phyloP scores from a whole-genome alignment of 495 filamentous ascomycete genomes.

The Annulohypoxylon maeteangense region DNA sequence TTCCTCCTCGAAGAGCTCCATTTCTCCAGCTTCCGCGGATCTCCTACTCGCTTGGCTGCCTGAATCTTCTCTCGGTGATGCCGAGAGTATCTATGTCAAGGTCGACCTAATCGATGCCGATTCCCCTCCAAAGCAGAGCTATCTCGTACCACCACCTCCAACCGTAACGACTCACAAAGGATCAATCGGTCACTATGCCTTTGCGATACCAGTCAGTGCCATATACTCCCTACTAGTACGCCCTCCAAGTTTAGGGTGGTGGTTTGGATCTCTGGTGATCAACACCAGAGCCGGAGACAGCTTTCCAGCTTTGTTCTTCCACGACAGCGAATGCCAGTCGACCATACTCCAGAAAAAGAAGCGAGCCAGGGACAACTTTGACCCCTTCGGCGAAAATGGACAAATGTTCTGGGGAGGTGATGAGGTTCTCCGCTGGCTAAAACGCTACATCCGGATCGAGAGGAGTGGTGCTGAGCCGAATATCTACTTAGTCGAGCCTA shows the following conservation, averaged over 20 bases:
- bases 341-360: slow-evolving; percentile 95
- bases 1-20: slow-evolving; percentile 59
- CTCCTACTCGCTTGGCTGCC: slow-evolving; percentile 93
- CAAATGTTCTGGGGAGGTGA: slow-evolving; percentile 97
- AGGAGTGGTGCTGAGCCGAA: slow-evolving; percentile 84
- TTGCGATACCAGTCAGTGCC: slow-evolving; percentile 88
- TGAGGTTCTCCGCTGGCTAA: slow-evolving; percentile 92
- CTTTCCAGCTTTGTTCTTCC: slow-evolving; percentile 96
- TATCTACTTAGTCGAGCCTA: slow-evolving; percentile 91
- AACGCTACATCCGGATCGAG: slow-evolving; percentile 82
- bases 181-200: slow-evolving; percentile 87
- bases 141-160: slow-evolving; percentile 91
- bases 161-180: slow-evolving; percentile 75
- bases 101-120: slow-evolving; percentile 87
- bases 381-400: slow-evolving; percentile 86
- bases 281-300: slow-evolving; percentile 89
- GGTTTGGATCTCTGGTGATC: slow-evolving; percentile 95
- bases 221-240: slow-evolving; percentile 91
- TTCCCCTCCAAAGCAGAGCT: slow-evolving; percentile 83
- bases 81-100: slow-evolving; percentile 90
- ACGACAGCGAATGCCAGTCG: slow-evolving; percentile 94
- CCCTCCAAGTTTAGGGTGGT: slow-evolving; percentile 95
- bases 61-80: slow-evolving; percentile 86
- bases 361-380: slow-evolving; percentile 81
- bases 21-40: slow-evolving; percentile 64